Conservation (phyloP, 108 stramenopile genomes). For the Skeletonema grethae region DNA sequence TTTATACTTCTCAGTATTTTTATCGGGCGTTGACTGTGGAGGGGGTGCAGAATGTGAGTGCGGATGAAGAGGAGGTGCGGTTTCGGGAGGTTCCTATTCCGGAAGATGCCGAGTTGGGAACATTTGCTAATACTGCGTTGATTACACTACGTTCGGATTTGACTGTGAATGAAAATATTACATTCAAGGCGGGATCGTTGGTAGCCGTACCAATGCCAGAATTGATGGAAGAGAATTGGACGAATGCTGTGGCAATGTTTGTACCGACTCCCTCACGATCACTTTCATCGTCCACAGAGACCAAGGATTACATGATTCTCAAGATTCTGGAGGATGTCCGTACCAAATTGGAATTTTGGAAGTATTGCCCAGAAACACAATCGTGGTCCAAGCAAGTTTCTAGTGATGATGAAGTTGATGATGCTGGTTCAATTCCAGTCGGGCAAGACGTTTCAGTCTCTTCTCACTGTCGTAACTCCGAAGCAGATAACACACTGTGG, state of each 20-base stretch:
- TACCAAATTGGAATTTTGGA: conserved; percentile 68
- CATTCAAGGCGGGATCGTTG: conserved; percentile 60
- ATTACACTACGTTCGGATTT: conserved; percentile 72
- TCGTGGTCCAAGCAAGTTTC: conserved; percentile 7
- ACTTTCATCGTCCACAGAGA: conserved; percentile 48
- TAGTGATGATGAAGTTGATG: conserved; percentile 2
- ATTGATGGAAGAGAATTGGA: conserved; percentile 41
- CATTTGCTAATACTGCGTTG: conserved; percentile 54
- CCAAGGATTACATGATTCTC: conserved; percentile 72
- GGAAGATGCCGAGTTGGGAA: conserved; percentile 59
- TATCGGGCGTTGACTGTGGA: conserved; percentile 36
- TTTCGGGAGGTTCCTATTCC: conserved; percentile 66
- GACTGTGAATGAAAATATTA: conserved; percentile 27
- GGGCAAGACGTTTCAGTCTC: conserved; percentile 33
- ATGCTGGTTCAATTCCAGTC: conserved; percentile 16
- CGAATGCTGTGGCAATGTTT: conserved; percentile 58
- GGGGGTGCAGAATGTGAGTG: background rate
- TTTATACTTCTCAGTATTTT: conserved; percentile 72
- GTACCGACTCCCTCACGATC: conserved; percentile 59
- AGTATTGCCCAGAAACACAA: conserved; percentile 23
- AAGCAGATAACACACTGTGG: conserved; percentile 26
- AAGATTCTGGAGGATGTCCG: conserved; percentile 75
- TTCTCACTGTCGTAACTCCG: conserved; percentile 11
- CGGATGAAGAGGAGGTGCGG: conserved; percentile 14
- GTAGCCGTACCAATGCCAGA: conserved; percentile 54